Base-by-base conservation (phyloP, 208 protist genomes). In the Crithidia brevicula region DNA sequence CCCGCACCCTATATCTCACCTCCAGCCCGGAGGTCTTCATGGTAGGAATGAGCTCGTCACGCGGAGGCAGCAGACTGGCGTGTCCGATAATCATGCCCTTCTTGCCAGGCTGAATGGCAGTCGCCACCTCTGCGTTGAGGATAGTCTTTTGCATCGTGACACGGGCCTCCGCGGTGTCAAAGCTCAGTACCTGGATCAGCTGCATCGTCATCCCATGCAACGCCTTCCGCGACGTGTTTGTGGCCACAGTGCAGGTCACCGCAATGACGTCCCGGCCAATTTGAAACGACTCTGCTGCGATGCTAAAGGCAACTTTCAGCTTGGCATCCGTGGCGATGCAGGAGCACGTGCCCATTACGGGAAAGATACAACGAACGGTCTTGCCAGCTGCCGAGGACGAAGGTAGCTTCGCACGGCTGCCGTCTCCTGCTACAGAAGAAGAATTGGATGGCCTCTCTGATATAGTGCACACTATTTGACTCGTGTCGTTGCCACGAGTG, bases 1-100 rank as follows among this genome's bases (percentile, higher is more conserved):
- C 72, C 25, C 62, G 62, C 15, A 77, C 18, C n/a, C 40, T 45
- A 64, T 77, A 77, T n/a, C 57, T n/a, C n/a, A 77, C 72, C 1
- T 42, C 38, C 30, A 77, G 36, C 1, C 72, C 72, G 16, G 62
- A 66, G 18, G 72, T 77, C 23, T 51, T 56, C 34, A 77, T 61
- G 30, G 62, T 67, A 23, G 72, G 72, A 15, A 77, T 67, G 13
- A 67, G 18, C 10, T 72, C 51, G 9, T 53, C 50, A 0, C n/a
- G n/a, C 8, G 20, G 30, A 5, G 56, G 18, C 20, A 64, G 28
- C 33, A 59, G 7, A 9, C 28, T 25, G 16, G 52, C 58, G 20
- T 13, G 30, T 4, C 45, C 70, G 15, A 23, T 40, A 4, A 72
- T 54, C 11, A 25, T 53, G 2, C 62, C 62, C 3, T 25, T 16